A percentile compares a stretch with the other conserved stretches of the same genome.
Evolutionary conservation across 1,284 basidiomycete species (phyloP).

Genomic region (Puccinia brachypodii): DNA sequence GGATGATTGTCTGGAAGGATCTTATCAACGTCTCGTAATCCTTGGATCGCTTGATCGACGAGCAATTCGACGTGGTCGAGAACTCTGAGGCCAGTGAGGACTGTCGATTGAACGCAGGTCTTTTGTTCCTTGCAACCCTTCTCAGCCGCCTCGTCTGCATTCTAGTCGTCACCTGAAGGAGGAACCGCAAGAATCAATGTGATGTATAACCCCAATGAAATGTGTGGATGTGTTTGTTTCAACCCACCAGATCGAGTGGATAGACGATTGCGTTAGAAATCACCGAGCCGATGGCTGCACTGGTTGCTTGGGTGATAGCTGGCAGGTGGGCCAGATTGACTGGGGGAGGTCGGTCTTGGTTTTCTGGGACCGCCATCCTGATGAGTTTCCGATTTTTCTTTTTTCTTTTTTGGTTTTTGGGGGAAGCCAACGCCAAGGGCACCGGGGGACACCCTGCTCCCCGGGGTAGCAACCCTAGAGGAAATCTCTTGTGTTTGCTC

Average conservation of each 20-base stretch:
- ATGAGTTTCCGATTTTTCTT: background rate
- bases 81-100: conserved; percentile 49
- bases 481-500: too few species aligned
- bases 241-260: conserved; percentile 58
- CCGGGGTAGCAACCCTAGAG: too few species aligned
- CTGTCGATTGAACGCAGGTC: conserved; percentile 31
- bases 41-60: conserved; percentile 58
- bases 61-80: conserved; percentile 55
- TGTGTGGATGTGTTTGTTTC: background rate
- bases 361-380: background rate
- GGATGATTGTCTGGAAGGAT: conserved; percentile 49
- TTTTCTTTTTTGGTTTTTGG: background rate
- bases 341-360: background rate
- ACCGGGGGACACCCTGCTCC: too few species aligned
- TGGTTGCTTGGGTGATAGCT: conserved; percentile 59
- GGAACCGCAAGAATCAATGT: background rate
- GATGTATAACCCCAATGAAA: background rate
- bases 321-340: conserved; percentile 53
- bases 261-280: conserved; percentile 60
- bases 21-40: conserved; percentile 58
- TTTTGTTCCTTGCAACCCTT: background rate
- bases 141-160: conserved; percentile 10
- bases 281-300: conserved; percentile 59
- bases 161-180: conserved; percentile 16
- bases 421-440: background rate